Base-by-base conservation (phyloP, 2,329 filamentous ascomycete genomes). In the Aureobasidium subglaciale region DNA sequence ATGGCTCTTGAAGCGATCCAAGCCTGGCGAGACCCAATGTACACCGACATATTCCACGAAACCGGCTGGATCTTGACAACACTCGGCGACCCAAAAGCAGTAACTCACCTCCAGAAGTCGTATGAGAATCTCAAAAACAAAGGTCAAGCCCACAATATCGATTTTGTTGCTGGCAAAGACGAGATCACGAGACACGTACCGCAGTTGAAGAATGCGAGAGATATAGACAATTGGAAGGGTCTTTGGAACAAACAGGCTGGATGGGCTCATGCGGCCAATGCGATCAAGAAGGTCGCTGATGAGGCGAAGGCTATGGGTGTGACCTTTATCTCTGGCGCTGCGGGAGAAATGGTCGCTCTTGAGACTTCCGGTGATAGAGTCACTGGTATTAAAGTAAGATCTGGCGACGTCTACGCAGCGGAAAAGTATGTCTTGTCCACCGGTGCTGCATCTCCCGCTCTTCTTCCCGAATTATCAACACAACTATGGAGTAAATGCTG, bases 401-500 rank as follows among this genome's bases (percentile, higher is more conserved):
- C 78, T 59, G 75, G 75, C 0, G 60, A 61, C 1, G 49, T 67
- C 2, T 70, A 79, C 59, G 58, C 27, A 0, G 77, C 77, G n/a
- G 67, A 75, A 3, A 70, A 68, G 16, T 75, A 71, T 0, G 75
- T 81, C 22, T 67, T 82, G 9, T 70, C 73, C 15, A 74, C 77
- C 2, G 78, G 78, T 3, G 78, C 78, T 10, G 71, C 70, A 29
- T 75, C 75, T n/a, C 72, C 64, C 2, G 63, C 64, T 2, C 63
- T 81, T 0, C 62, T 82, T 0, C 75, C 80, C 56, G 74, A 79
- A 58, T 70, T 78, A 60, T 69, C 73, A 25, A 41, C 34, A 6
- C 77, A 82, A 61, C 64, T 81, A 10, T 70, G 75, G n/a, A 75
- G 77, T 1, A 80, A 76, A 7, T 77, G 77, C 1, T 80, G 77